A percentile compares a stretch with the other conserved stretches of the same genome.
Conservation (phyloP, 2,329 filamentous ascomycete genomes). For the Taxawa tesnikishii region DNA sequence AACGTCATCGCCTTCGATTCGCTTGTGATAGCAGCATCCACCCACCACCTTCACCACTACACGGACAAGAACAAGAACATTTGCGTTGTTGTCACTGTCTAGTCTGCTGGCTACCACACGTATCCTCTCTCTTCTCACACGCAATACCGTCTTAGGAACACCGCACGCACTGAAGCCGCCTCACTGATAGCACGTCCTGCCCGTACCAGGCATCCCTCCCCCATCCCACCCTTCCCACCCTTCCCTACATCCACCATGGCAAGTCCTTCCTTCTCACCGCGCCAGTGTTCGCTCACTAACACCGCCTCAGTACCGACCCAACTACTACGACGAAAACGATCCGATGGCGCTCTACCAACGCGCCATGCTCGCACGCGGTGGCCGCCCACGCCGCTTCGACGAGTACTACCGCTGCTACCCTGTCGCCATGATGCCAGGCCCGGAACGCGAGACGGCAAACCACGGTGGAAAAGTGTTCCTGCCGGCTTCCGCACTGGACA, state of each 20-base stretch:
- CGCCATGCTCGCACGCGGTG: constrained; percentile 38
- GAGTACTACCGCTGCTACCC: constrained; percentile 98
- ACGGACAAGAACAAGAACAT: too few species aligned
- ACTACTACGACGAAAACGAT: constrained; percentile 41
- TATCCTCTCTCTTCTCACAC: neutral
- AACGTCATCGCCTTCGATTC: too few species aligned
- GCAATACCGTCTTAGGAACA: neutral
- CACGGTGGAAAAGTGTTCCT: constrained; percentile 97
- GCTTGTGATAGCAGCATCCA: too few species aligned
- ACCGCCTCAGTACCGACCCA: constrained; percentile 26
- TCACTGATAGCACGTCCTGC: too few species aligned
- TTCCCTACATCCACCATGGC: constrained; percentile 3
- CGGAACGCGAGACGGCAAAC: constrained; percentile 81
- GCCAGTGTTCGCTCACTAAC: neutral
- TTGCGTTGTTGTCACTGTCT: too few species aligned
- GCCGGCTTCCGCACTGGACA: constrained; percentile 91
- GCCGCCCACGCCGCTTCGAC: constrained; percentile 68
- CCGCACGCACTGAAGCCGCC: too few species aligned
- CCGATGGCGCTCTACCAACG: constrained; percentile 41
- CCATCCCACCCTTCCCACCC: too few species aligned
- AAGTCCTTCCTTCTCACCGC: neutral
- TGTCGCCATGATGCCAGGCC: constrained; percentile 82
- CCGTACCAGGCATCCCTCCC: too few species aligned
- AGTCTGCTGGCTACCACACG: too few species aligned
- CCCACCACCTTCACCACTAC: too few species aligned